Evolutionary conservation across 768 basidiomycete genomes (phyloP).

Genomic region (Chiua virens): DNA sequence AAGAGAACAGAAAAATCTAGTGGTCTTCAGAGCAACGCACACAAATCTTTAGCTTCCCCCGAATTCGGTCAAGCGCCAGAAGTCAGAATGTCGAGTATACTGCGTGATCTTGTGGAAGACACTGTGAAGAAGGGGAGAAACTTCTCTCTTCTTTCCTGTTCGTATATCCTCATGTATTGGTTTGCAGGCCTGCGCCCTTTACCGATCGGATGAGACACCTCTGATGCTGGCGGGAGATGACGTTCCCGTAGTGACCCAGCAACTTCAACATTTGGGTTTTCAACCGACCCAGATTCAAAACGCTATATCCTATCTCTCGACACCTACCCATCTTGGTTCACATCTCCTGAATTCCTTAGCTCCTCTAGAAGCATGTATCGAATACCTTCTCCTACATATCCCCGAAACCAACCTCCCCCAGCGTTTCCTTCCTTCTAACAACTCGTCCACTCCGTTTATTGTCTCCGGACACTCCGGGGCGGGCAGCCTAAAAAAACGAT

Average conservation of each 20-base stretch:
- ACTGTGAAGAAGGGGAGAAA: slow-evolving; percentile 68
- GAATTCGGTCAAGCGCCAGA: slow-evolving; percentile 60
- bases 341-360: slow-evolving; percentile 59
- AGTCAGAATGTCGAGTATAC: slow-evolving; percentile 75
- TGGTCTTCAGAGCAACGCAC: slow-evolving; percentile 15
- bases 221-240: slow-evolving; percentile 44
- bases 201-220: slow-evolving; percentile 41
- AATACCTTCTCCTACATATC: slow-evolving; percentile 78
- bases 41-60: slow-evolving; percentile 20
- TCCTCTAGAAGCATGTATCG: slow-evolving; percentile 76
- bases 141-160: neutral
- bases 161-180: neutral
- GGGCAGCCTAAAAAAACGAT: slow-evolving; percentile 67
- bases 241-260: slow-evolving; percentile 42
- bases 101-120: slow-evolving; percentile 81
- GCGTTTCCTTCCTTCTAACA: slow-evolving; percentile 62
- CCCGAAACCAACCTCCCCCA: slow-evolving; percentile 87
- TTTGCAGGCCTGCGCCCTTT: slow-evolving; percentile 49
- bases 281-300: slow-evolving; percentile 49
- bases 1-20: slow-evolving; percentile 38
- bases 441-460: slow-evolving; percentile 70
- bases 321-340: slow-evolving; percentile 56
- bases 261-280: slow-evolving; percentile 71
- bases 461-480: slow-evolving; percentile 61
- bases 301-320: slow-evolving; percentile 55